Conservation (phyloP, 75 land plant species). For the Cryptomeria japonica region DNA sequence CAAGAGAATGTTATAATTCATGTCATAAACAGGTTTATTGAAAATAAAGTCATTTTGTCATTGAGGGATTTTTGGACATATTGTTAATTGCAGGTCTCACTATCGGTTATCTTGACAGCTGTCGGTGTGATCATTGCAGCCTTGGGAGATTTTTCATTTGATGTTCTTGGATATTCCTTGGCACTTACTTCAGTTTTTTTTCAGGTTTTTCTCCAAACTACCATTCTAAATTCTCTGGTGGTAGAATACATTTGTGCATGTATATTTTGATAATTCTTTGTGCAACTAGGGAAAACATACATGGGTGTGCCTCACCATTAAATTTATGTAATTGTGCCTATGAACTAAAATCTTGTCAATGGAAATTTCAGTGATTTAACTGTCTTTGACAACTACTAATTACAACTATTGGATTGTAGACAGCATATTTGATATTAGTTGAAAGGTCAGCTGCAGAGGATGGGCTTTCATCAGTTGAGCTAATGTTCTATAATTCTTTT, state of each 20-base stretch:
- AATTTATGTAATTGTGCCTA: not conserved
- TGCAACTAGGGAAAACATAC: not conserved
- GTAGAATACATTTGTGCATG: not conserved
- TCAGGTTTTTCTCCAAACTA: constrained; percentile 43
- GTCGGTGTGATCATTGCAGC: constrained; percentile 86
- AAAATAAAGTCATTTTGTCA: not conserved
- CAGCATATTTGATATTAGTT: constrained; percentile 91
- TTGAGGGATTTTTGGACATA: not conserved
- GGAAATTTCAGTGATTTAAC: not conserved
- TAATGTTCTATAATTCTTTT: constrained; percentile 83
- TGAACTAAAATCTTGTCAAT: not conserved
- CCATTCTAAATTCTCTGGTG: not conserved
- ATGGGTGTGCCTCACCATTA: constrained; percentile 1
- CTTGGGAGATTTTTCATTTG: constrained; percentile 94
- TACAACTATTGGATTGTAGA: constrained; percentile 43
- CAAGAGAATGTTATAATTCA: constrained; percentile 5
- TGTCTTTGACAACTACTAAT: not conserved
- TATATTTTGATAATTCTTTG: not conserved
- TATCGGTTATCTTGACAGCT: constrained; percentile 68
- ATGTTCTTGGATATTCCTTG: constrained; percentile 77
- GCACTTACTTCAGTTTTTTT: constrained; percentile 88
- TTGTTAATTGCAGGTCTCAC: constrained; percentile 54
- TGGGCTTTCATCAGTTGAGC: constrained; percentile 90
- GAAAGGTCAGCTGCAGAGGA: constrained; percentile 95
- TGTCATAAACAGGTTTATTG: not conserved